Percentiles rank a stretch among this genome's conserved stretches.
Evolutionary conservation across 805 yeast genomes (phyloP).

Genomic region (Citeromyces nyonsensis): DNA sequence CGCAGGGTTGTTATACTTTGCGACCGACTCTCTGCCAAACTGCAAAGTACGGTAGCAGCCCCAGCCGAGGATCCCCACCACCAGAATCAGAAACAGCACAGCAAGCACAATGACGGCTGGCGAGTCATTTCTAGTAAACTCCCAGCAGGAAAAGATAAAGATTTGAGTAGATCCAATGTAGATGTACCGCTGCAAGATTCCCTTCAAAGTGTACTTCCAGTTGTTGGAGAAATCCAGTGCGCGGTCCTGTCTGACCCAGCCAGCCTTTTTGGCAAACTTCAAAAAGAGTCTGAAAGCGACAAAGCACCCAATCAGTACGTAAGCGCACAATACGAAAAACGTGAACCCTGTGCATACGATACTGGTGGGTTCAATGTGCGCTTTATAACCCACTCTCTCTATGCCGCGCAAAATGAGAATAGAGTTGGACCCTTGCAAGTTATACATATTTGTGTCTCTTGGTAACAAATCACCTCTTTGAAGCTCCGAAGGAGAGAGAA

Average conservation of each 20-base stretch:
- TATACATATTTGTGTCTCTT: constrained; percentile 12
- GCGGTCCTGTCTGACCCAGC: constrained; percentile 32
- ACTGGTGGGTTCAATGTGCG: constrained; percentile 70
- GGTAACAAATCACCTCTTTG: constrained; percentile 3
- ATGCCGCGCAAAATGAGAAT: constrained; percentile 76
- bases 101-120: constrained; percentile 82
- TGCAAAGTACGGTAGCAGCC: constrained; percentile 46
- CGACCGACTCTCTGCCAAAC: constrained; percentile 49
- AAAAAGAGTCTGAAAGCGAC: constrained; percentile 34
- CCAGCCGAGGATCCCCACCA: constrained; percentile 47
- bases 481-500: not conserved
- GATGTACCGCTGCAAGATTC: constrained; percentile 63
- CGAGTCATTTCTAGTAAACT: constrained; percentile 68
- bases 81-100: constrained; percentile 47
- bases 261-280: constrained; percentile 27
- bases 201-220: constrained; percentile 54
- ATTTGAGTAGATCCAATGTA: constrained; percentile 80
- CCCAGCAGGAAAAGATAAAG: constrained; percentile 72
- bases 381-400: constrained; percentile 63
- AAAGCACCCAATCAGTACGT: constrained; percentile 48
- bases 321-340: constrained; percentile 66
- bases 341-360: constrained; percentile 81
- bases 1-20: constrained; percentile 64
- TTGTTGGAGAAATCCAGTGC: constrained; percentile 32
- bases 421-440: constrained; percentile 34